These are phyloP conservation scores for Colletotrichum sojae DNA, from an alignment of 2,329 filamentous ascomycete species.

Conservation along the genomic window DNA sequence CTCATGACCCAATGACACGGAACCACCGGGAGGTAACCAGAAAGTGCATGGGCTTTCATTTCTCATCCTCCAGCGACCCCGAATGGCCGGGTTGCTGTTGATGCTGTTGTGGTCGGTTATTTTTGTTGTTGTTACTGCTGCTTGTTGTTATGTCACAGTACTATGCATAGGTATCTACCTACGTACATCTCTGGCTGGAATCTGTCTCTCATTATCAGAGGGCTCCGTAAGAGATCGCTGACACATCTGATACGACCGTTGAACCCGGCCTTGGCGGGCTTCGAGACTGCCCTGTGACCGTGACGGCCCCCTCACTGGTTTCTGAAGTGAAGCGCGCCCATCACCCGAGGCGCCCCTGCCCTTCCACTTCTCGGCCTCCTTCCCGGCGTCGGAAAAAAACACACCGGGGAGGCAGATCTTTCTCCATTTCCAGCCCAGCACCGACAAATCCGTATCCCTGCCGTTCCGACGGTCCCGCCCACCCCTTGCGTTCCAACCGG, in stretches of 20 bases:
- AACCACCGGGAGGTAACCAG: not conserved
- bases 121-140: too few species aligned
- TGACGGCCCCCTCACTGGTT: constrained; percentile 17
- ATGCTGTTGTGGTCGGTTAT: too few species aligned
- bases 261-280: constrained; percentile 35
- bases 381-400: not conserved
- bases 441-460: constrained; percentile 2
- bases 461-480: not conserved
- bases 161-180: too few species aligned
- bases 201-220: too few species aligned
- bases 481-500: not conserved
- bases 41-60: too few species aligned
- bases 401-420: not conserved
- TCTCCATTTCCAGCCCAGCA: constrained; percentile 3
- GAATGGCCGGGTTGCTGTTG: too few species aligned
- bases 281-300: constrained; percentile 34
- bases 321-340: constrained; percentile 5
- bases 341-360: not conserved
- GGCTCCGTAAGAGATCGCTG: constrained; percentile 8
- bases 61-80: too few species aligned
- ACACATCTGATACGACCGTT: constrained; percentile 26
- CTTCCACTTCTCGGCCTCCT: not conserved
- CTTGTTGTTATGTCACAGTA: too few species aligned
- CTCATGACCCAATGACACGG: not conserved
- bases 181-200: too few species aligned